Percentiles rank a stretch among this genome's conserved stretches.
These are phyloP conservation scores for Oxyria digyna DNA, from an alignment of 148 eudicot genomes.

Conservation along the genomic window DNA sequence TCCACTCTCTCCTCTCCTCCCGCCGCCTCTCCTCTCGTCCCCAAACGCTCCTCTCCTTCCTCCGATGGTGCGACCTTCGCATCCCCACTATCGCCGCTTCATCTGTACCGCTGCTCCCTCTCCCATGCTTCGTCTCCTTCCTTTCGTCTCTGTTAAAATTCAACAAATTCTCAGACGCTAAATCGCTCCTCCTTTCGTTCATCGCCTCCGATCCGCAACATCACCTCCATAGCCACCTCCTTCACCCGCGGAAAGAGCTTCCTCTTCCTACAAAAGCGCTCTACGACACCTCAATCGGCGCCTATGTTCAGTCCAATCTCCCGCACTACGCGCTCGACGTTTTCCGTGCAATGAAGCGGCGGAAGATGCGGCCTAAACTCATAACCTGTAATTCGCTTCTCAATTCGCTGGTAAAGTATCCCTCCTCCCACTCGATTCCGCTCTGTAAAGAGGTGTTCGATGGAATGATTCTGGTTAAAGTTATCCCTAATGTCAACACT, in stretches of 20 bases:
- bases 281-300: conserved; percentile 41
- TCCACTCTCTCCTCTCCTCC: conserved; percentile 35
- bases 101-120: conserved; percentile 5
- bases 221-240: conserved; percentile 41
- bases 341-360: conserved; percentile 63
- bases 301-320: conserved; percentile 39
- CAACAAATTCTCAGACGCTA: conserved; percentile 58
- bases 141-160: conserved; percentile 33
- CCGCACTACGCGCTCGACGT: conserved; percentile 46
- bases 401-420: conserved; percentile 42
- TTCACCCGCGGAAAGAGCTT: conserved; percentile 30
- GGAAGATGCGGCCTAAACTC: conserved; percentile 27
- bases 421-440: conserved; percentile 21
- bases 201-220: conserved; percentile 37
- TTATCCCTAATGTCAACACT: conserved; percentile 37
- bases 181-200: conserved; percentile 28
- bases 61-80: conserved; percentile 24
- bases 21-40: conserved; percentile 27
- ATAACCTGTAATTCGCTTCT: conserved; percentile 54
- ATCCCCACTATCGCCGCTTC: conserved; percentile 5
- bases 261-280: conserved; percentile 36
- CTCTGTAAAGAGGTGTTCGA: conserved; percentile 36
- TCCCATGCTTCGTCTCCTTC: conserved; percentile 32
- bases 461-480: conserved; percentile 33
- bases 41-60: conserved; percentile 26